These are phyloP conservation scores for Russula lepida DNA, from an alignment of 768 basidiomycete species.

Conservation along the genomic window DNA sequence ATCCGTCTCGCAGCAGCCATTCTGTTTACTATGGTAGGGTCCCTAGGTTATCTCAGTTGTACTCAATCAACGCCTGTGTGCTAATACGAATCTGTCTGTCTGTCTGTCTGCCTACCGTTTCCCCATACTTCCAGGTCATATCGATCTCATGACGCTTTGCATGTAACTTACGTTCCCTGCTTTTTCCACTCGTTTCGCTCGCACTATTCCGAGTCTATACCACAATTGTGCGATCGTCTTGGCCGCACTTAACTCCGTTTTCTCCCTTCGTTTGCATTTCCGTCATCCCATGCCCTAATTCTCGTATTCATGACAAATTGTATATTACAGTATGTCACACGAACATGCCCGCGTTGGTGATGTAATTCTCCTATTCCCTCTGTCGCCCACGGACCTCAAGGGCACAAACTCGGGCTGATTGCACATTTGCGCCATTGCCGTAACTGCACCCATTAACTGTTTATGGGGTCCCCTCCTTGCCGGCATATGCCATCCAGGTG, in stretches of 20 bases:
- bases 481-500: slow-evolving; percentile 1
- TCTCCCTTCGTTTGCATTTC: slow-evolving; percentile 1
- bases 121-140: not conserved
- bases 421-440: slow-evolving; percentile 5
- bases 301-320: not conserved
- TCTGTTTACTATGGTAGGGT: not conserved
- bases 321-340: not conserved
- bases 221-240: not conserved
- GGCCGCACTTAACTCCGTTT: slow-evolving; percentile 1
- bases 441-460: slow-evolving; percentile 1
- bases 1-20: not conserved
- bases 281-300: slow-evolving; percentile 8
- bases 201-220: not conserved
- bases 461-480: not conserved
- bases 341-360: not conserved
- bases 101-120: not conserved
- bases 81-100: not conserved
- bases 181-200: not conserved
- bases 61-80: slow-evolving; percentile 1
- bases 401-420: not conserved
- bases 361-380: not conserved
- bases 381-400: slow-evolving; percentile 2
- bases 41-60: not conserved
- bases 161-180: not conserved
- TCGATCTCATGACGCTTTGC: slow-evolving; percentile 2